These are phyloP conservation scores for Gyrodon lividus DNA, from an alignment of 768 basidiomycete genomes.

Conservation along the genomic window DNA sequence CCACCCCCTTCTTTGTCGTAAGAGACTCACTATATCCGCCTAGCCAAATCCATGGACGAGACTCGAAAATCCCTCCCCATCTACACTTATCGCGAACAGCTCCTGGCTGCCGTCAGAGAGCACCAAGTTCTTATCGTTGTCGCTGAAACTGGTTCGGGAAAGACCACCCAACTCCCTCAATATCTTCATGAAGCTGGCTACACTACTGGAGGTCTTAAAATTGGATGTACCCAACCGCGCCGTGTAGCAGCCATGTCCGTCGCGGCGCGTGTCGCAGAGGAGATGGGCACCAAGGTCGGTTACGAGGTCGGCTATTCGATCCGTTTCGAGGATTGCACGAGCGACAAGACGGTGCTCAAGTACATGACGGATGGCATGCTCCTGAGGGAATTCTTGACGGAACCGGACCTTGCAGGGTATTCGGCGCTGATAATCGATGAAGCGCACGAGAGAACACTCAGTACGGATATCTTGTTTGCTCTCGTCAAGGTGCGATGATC, in stretches of 20 bases:
- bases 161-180: constrained; percentile 97
- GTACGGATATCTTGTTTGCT: constrained; percentile 98
- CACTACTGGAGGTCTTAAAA: constrained; percentile 80
- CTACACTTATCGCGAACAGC: constrained; percentile 81
- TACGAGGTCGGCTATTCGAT: constrained; percentile 99
- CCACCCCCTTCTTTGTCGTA: neutral
- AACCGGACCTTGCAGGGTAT: constrained; percentile 94
- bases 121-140: constrained; percentile 97
- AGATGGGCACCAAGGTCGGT: constrained; percentile 96
- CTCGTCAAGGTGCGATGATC: constrained; percentile 85
- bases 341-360: constrained; percentile 97
- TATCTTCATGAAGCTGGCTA: constrained; percentile 98
- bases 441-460: constrained; percentile 95
- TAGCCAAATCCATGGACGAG: constrained; percentile 89
- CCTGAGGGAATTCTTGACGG: constrained; percentile 93
- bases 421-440: constrained; percentile 97
- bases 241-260: constrained; percentile 99
- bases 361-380: constrained; percentile 99
- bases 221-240: constrained; percentile 93
- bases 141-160: constrained; percentile 98
- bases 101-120: constrained; percentile 84
- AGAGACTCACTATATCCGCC: neutral
- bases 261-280: constrained; percentile 97
- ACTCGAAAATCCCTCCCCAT: constrained; percentile 93
- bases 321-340: constrained; percentile 98